Base-by-base conservation (phyloP, 495 filamentous ascomycete species). In the Parmelia sp. region DNA sequence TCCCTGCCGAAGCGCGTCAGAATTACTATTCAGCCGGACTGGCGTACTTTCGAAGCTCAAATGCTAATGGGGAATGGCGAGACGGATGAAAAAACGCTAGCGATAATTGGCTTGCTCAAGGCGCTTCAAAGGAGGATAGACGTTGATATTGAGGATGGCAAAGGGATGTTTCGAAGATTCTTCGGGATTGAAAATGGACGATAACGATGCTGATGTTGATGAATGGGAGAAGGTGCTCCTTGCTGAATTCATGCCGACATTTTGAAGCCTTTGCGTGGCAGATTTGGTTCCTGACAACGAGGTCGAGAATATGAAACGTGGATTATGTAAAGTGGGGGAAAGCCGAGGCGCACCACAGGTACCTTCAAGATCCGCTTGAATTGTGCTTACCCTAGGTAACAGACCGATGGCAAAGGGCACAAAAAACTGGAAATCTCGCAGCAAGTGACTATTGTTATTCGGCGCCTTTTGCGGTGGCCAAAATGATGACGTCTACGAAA, bases 401-500 rank as follows among this genome's bases (percentile, higher is more conserved):
- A n/a, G n/a, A n/a, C n/a, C n/a, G n/a, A n/a, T n/a, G n/a, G n/a
- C n/a, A n/a, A n/a, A n/a, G n/a, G n/a, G n/a, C n/a, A n/a, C n/a
- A n/a, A n/a, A n/a, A n/a, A n/a, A n/a, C n/a, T n/a, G n/a, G n/a
- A n/a, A n/a, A n/a, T n/a, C n/a, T n/a, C n/a, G 1, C 56, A 0
- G 23, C 31, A n/a, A 25, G 8, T 14, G 29, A n/a, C 12, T 11
- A 3, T 11, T 58, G 31, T 35, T 3, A 25, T 23, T 21, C 3
- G 36, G n/a, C 23, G 1, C 4, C 0, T 19, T 11, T 36, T 11
- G 0, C 27, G 25, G 31, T 21, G 51, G 53, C 61, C 11, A 17
- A 37, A 42, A 33, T 57, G 36, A 63, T 63, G 61, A 63, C 61
- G 61, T 63, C 53, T 63, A 57, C 14, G 42, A 45, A 19, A 31